Evolutionary conservation across 2,329 filamentous ascomycete genomes (phyloP), one percentile per base, ranked within the genome.

Genomic region (Ophiosphaerella herpotricha): DNA sequence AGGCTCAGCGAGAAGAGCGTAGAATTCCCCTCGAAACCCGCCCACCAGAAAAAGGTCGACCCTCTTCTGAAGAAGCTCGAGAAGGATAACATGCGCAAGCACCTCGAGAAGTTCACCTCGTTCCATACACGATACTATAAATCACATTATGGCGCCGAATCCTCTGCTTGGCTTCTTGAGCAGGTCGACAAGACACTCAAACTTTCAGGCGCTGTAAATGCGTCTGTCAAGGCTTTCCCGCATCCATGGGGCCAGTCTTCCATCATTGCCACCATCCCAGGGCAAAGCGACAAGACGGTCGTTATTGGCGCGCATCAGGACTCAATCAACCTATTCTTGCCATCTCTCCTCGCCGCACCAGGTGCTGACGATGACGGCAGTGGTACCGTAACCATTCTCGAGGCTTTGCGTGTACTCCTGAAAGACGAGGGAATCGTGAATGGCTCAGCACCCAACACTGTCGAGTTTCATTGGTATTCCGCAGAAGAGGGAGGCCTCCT

Each of bases 381-480:
- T 61, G 91, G 91, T 49, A 94, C 91, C 2, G 91, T 97, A 16
- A 97, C 93, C 8, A 97, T 96, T 61, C 84, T 97, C 45, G 93
- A 99, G 75, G 90, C 91, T 3, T 83, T 99, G 67, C 85, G 91
- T 32, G 87, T 90, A 37, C 81, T 97, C 7, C 81, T 97, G 48
- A 82, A 83, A 60, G 87, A 87, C n/a, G 75, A 87, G 54, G 82
- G 86, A 43, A 82, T 96, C 52, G 75, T 86, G 33, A 76, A 81
- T 43, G 91, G 91, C 33, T 84, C 90, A 58, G 87, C 86, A 4
- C 75, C 84, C 51, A 97, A 97, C 76, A 96, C 91, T 1, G 80
- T 99, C 61, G 93, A 97, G 77, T 97, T 97, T 74, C 92, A 97
- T 76, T 96, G 91, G 91, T 96, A 96, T 77, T 90, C 87, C 38